A percentile compares a stretch with the other conserved stretches of the same genome.
These are phyloP conservation scores for Xylaria venustula DNA, from an alignment of 495 filamentous ascomycete genomes.

Conservation along the genomic window DNA sequence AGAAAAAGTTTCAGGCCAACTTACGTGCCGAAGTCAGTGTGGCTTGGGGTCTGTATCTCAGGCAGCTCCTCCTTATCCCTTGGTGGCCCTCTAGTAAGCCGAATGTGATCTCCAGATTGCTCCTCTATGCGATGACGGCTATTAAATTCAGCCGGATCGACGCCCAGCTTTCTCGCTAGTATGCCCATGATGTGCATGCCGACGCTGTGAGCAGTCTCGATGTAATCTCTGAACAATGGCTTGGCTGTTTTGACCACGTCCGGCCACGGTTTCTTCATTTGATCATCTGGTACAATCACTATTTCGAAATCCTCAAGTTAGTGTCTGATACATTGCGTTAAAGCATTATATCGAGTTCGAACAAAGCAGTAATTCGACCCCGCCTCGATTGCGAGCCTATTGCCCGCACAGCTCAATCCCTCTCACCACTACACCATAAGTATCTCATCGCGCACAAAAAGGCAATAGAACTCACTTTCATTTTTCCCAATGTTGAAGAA, in stretches of 20 bases:
- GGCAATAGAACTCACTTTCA: constrained; percentile 7
- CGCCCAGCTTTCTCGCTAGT: constrained; percentile 49
- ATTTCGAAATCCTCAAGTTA: constrained; percentile 34
- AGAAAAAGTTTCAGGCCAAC: constrained; percentile 32
- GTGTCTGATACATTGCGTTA: neutral
- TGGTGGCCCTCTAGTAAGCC: constrained; percentile 41
- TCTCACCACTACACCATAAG: no score
- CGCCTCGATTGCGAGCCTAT: no score
- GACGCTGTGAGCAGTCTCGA: constrained; percentile 47
- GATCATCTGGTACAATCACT: constrained; percentile 43
- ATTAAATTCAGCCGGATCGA: constrained; percentile 47
- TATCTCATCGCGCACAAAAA: constrained; percentile 27
- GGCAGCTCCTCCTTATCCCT: constrained; percentile 24
- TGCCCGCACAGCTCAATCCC: no score
- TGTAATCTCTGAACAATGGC: constrained; percentile 45
- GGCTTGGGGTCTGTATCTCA: constrained; percentile 33
- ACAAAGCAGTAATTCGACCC: neutral
- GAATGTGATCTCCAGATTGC: constrained; percentile 57
- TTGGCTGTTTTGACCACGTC: constrained; percentile 42
- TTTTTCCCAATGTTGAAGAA: constrained; percentile 58
- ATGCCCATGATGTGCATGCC: constrained; percentile 47
- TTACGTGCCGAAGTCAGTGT: constrained; percentile 42
- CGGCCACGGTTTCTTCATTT: constrained; percentile 41
- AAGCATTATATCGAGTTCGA: neutral
- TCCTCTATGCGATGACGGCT: constrained; percentile 50